phyloP scores from a whole-genome alignment of 2,329 filamentous ascomycete genomes.

The Phaeoacremonium minimum region DNA sequence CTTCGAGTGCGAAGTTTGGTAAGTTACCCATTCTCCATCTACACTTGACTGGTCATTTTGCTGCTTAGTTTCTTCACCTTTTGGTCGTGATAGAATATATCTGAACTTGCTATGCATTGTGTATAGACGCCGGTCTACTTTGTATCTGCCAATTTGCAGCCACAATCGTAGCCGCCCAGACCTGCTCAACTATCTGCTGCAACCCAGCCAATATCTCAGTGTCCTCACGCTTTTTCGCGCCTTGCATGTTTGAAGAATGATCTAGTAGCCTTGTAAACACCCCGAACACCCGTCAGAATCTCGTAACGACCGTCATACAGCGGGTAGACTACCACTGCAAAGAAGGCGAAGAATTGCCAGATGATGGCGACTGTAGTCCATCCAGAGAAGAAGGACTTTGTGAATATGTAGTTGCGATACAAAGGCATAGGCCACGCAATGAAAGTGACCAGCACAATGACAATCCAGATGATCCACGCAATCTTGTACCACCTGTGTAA shows the following conservation, averaged over 20 bases:
- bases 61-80: too few species aligned
- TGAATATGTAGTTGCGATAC: conserved; percentile 44
- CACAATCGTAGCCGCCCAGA: too few species aligned
- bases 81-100: too few species aligned
- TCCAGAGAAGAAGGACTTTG: conserved; percentile 36
- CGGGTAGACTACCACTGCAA: conserved; percentile 39
- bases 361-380: conserved; percentile 39
- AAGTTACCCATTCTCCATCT: too few species aligned
- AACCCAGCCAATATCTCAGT: too few species aligned
- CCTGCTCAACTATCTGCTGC: too few species aligned
- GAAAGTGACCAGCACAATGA: conserved; percentile 38
- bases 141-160: too few species aligned
- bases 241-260: background rate
- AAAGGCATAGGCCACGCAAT: conserved; percentile 44
- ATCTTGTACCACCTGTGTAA: conserved; percentile 31
- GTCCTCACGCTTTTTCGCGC: background rate
- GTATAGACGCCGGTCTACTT: too few species aligned
- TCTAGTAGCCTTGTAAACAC: conserved; percentile 9
- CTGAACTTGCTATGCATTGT: too few species aligned
- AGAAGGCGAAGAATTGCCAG: conserved; percentile 43
- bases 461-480: conserved; percentile 31
- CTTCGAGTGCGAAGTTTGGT: too few species aligned
- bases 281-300: conserved; percentile 21
- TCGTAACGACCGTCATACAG: conserved; percentile 39
- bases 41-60: too few species aligned